Evolutionary conservation across 371 early-diverging fungal species (phyloP).

Genomic region (Mortierella sp.): DNA sequence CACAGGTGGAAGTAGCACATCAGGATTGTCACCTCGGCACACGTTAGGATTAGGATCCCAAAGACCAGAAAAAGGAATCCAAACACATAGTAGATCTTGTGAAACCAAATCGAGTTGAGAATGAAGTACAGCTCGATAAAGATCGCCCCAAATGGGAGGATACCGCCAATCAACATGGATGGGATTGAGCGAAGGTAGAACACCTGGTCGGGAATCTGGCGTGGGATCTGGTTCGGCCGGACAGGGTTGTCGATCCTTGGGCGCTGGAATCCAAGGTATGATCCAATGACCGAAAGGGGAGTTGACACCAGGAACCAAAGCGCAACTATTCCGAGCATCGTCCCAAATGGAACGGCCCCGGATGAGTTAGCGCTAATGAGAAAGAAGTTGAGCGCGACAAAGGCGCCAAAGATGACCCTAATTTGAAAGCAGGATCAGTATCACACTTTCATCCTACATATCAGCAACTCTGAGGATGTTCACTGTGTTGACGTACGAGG

Average conservation of each 20-base stretch:
- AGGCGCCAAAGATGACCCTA: constrained; percentile 71
- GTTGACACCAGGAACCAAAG: constrained; percentile 91
- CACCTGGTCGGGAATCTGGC: constrained; percentile 90
- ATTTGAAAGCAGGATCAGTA: too few species aligned
- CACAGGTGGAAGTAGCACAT: constrained; percentile 92
- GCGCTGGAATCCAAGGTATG: constrained; percentile 92
- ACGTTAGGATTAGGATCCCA: constrained; percentile 80
- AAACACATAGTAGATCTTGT: constrained; percentile 88
- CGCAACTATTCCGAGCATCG: constrained; percentile 84
- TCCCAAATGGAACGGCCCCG: constrained; percentile 93
- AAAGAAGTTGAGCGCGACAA: constrained; percentile 90
- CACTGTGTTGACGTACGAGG: constrained; percentile 65
- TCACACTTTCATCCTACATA: too few species aligned
- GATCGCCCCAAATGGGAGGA: constrained; percentile 91
- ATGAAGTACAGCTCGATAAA: constrained; percentile 90
- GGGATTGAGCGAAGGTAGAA: constrained; percentile 78
- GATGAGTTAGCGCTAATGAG: constrained; percentile 88
- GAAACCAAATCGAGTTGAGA: constrained; percentile 87
- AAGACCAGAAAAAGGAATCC: constrained; percentile 89
- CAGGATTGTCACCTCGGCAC: constrained; percentile 87
- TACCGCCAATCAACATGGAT: constrained; percentile 84
- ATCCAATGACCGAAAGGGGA: constrained; percentile 90
- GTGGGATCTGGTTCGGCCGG: constrained; percentile 93
- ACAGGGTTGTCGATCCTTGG: constrained; percentile 88
- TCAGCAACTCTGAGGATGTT: too few species aligned